These are phyloP conservation scores for Auricularia heimuer DNA, from an alignment of 768 basidiomycete genomes.

Conservation along the genomic window DNA sequence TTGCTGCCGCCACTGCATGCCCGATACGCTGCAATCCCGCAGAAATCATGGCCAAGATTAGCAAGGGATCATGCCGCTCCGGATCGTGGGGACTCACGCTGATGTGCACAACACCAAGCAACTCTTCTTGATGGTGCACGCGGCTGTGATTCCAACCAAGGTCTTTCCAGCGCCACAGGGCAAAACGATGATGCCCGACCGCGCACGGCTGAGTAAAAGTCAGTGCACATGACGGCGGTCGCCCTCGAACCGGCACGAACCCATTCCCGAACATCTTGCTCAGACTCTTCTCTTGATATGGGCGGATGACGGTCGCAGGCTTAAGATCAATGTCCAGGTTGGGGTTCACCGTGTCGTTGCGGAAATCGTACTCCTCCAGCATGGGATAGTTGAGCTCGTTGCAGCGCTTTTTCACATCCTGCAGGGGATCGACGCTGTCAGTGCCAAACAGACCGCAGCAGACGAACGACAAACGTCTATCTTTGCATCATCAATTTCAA, in stretches of 20 bases:
- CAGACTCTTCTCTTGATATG: conserved; percentile 96
- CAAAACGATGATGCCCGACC: conserved; percentile 95
- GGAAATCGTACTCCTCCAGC: conserved; percentile 98
- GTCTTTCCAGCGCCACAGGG: conserved; percentile 99
- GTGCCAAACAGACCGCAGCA: conserved; percentile 2
- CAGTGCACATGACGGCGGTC: not conserved
- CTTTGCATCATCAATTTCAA: conserved; percentile 88
- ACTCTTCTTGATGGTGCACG: conserved; percentile 98
- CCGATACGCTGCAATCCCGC: conserved; percentile 22
- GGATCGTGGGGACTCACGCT: conserved; percentile 50
- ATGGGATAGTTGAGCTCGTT: conserved; percentile 96
- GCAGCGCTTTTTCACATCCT: conserved; percentile 95
- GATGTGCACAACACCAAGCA: conserved; percentile 96
- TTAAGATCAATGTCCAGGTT: conserved; percentile 98
- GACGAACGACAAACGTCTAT: conserved; percentile 59
- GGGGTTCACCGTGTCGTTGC: conserved; percentile 91
- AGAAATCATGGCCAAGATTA: not conserved
- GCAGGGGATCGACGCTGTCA: conserved; percentile 7
- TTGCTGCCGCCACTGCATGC: conserved; percentile 98
- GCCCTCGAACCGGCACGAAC: conserved; percentile 29
- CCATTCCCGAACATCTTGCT: conserved; percentile 99
- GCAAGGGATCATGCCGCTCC: not conserved
- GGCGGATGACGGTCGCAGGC: conserved; percentile 92
- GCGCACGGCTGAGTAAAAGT: conserved; percentile 62
- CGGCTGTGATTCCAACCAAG: conserved; percentile 97